Conservation (phyloP, 495 filamentous ascomycete species). For the Cenococcum geophilum region DNA sequence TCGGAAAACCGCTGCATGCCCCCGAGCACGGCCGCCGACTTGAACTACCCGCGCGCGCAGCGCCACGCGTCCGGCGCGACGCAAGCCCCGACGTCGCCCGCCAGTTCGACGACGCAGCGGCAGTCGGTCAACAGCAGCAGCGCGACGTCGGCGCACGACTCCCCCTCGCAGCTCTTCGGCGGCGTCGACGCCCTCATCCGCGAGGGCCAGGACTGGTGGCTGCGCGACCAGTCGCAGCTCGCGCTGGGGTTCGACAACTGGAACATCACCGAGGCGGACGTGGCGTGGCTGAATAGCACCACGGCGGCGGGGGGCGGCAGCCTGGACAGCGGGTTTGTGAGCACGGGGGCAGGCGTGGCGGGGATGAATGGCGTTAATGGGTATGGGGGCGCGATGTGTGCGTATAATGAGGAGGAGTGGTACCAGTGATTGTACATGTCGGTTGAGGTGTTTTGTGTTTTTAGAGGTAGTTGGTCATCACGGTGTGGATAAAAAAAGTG, state of each 20-base stretch:
- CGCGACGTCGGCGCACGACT: constrained; percentile 18
- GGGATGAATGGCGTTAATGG: constrained; percentile 18
- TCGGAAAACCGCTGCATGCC: constrained; percentile 23
- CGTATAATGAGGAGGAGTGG: constrained; percentile 32
- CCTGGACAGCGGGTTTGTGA: not conserved
- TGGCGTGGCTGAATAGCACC: constrained; percentile 24
- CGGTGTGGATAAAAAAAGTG: no score
- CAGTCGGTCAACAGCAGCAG: no score
- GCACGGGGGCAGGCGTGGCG: constrained; percentile 5
- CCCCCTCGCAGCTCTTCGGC: constrained; percentile 38
- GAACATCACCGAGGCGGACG: constrained; percentile 26
- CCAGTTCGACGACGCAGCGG: constrained; percentile 17
- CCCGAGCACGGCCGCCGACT: constrained; percentile 15
- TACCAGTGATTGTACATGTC: constrained; percentile 17
- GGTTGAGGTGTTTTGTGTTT: no score
- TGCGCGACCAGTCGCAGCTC: constrained; percentile 36
- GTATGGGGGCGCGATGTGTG: constrained; percentile 11
- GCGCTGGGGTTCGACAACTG: constrained; percentile 40
- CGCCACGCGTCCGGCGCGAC: constrained; percentile 10
- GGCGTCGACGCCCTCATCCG: constrained; percentile 39
- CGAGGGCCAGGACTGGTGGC: constrained; percentile 39
- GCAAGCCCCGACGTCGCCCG: constrained; percentile 6
- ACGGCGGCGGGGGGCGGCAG: constrained; percentile 8
- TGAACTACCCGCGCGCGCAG: constrained; percentile 20
- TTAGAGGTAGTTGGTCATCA: no score